Evolutionary conservation across 192 early-diverging fungal species (phyloP).

Genomic region (Coemansia sp.): DNA sequence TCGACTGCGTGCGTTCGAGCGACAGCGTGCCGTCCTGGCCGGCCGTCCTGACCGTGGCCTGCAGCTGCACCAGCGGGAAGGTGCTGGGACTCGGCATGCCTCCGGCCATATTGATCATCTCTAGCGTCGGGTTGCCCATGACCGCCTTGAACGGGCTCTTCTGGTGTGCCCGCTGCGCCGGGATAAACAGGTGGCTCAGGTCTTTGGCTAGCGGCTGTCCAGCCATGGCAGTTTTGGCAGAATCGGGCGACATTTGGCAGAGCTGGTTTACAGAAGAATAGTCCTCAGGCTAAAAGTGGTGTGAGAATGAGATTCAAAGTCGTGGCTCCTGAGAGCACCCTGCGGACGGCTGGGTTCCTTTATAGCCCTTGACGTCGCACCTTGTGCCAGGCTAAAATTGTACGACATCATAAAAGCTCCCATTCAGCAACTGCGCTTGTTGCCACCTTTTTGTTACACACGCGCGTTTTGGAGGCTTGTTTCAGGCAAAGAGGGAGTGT

Average conservation of each 20-base stretch:
- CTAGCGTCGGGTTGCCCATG: slow-evolving; percentile 41
- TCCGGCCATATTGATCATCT: slow-evolving; percentile 66
- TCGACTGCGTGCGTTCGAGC: slow-evolving; percentile 27
- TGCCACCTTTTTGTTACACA: not conserved
- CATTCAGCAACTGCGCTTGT: not conserved
- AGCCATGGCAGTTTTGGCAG: not conserved
- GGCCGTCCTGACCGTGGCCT: slow-evolving; percentile 44
- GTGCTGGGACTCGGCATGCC: slow-evolving; percentile 62
- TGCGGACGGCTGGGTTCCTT: too few species aligned
- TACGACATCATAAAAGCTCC: too few species aligned
- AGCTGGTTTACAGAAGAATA: too few species aligned
- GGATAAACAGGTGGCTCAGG: slow-evolving; percentile 36
- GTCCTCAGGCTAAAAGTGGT: too few species aligned
- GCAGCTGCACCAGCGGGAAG: slow-evolving; percentile 61
- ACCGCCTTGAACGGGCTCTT: slow-evolving; percentile 50
- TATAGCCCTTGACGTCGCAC: too few species aligned
- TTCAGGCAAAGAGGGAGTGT: too few species aligned
- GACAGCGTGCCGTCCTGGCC: slow-evolving; percentile 10
- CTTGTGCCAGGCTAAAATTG: too few species aligned
- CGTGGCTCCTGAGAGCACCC: too few species aligned
- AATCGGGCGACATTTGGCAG: slow-evolving; percentile 15
- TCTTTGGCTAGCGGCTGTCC: slow-evolving; percentile 27
- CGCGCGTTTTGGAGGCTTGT: too few species aligned
- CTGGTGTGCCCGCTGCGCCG: slow-evolving; percentile 23
- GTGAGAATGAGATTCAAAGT: too few species aligned